These are phyloP conservation scores for Phytophthora citricola DNA, from an alignment of 352 stramenopile species.

Conservation along the genomic window DNA sequence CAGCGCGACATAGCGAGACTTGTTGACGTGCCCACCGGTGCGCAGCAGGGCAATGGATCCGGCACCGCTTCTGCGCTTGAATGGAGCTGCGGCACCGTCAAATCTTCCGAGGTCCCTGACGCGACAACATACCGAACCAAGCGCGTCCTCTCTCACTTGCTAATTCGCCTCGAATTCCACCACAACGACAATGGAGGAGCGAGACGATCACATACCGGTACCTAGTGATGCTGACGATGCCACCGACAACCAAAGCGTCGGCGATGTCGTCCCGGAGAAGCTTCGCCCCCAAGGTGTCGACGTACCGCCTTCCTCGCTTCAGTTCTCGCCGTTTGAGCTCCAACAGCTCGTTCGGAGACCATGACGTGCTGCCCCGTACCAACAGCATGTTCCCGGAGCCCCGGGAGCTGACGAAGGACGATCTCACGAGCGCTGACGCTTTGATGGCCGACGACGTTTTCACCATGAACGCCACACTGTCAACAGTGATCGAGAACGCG, in stretches of 20 bases:
- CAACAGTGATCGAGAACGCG: conserved; percentile 50
- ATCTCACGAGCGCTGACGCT: conserved; percentile 53
- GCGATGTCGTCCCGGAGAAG: conserved; percentile 29
- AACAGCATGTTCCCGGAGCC: conserved; percentile 45
- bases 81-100: too few relatives aligned
- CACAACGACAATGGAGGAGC: background rate
- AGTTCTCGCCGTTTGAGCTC: conserved; percentile 34
- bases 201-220: background rate
- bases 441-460: conserved; percentile 61
- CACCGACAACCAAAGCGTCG: conserved; percentile 23
- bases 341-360: conserved; percentile 22
- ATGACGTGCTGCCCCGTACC: conserved; percentile 23
- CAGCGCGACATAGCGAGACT: conserved; percentile 23
- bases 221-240: conserved; percentile 3
- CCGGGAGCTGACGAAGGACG: conserved; percentile 33
- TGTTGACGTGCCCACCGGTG: conserved; percentile 22
- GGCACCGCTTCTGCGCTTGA: too few relatives aligned
- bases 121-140: too few relatives aligned
- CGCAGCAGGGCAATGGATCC: too few relatives aligned
- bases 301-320: conserved; percentile 41
- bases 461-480: conserved; percentile 63
- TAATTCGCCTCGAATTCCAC: conserved; percentile 9
- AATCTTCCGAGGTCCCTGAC: too few relatives aligned
- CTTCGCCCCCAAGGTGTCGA: conserved; percentile 27
- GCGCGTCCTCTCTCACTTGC: conserved; percentile 41